A percentile compares a stretch with the other conserved stretches of the same genome.
Evolutionary conservation across 192 early-diverging fungal species (phyloP).

Genomic region (Linnemannia zychae): DNA sequence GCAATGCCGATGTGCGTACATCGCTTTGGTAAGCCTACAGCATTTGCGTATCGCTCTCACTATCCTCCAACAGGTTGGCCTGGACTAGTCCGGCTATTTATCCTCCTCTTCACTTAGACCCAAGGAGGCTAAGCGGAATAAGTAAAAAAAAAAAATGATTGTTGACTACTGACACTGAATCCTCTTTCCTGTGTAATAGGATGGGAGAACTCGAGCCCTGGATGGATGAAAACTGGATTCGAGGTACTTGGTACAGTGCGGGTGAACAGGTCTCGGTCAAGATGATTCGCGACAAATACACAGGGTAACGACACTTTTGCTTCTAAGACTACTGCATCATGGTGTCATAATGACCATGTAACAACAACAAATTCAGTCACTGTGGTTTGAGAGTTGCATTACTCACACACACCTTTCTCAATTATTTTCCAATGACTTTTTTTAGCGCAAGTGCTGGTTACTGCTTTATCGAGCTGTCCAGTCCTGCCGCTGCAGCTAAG

Average conservation of each 20-base stretch:
- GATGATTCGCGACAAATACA: slow-evolving; percentile 93
- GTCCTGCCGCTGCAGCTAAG: slow-evolving; percentile 74
- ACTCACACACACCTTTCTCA: slow-evolving; percentile 16
- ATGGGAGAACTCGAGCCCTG: slow-evolving; percentile 98
- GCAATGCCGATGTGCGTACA: slow-evolving; percentile 26
- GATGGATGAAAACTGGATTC: slow-evolving; percentile 97
- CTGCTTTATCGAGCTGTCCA: slow-evolving; percentile 93
- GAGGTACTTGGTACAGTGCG: slow-evolving; percentile 85
- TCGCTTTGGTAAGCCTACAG: slow-evolving; percentile 27
- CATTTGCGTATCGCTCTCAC: not conserved
- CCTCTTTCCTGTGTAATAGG: slow-evolving; percentile 58
- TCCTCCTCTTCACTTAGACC: not conserved
- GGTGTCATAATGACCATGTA: no score
- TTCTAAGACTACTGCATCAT: not conserved
- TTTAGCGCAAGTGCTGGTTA: slow-evolving; percentile 81
- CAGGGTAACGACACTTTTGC: slow-evolving; percentile 72
- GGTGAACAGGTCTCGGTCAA: slow-evolving; percentile 93
- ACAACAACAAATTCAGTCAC: slow-evolving; percentile 2
- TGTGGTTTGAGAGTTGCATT: not conserved
- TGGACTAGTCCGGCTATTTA: not conserved
- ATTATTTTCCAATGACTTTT: not conserved
- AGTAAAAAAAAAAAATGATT: not conserved
- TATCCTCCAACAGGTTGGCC: not conserved
- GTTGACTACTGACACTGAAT: not conserved
- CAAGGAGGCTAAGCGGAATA: not conserved